Evolutionary conservation across 2,329 filamentous ascomycete species (phyloP), one percentile per base, ranked within the genome.

Genomic region (Westerdykella ornata): DNA sequence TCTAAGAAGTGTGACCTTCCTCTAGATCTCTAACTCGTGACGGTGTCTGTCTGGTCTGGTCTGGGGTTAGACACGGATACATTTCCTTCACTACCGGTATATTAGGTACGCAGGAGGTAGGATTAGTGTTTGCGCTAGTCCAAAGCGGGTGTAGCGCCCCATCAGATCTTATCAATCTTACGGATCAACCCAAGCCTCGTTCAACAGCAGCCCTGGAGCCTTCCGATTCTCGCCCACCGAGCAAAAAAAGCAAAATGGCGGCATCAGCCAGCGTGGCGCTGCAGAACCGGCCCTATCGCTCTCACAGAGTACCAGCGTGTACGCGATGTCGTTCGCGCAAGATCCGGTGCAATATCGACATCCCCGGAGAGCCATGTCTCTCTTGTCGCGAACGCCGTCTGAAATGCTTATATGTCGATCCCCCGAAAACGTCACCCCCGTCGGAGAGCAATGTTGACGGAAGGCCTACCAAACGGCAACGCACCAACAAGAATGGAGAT

Each of bases 221-320:
- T 26, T 26, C 22, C 12, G 22, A 26, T 26, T 11, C 8, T 9
- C 22, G 22, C 22, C 12, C 22, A 26, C 7, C 22, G 8, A 26
- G 22, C 22, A 26, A 26, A 26, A 26, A 26, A 26, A 26, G 22
- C 22, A 26, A 26, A 26, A 26, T 26, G 22, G 30, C 30, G 8
- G 30, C 30, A 33, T 33, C 30, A 14, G 52, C 54, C 33, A 45
- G 32, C 41, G 49, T 54, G 31, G 46, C 60, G 31, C 56, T 63
- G 33, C 62, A 63, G 41, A 60, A 54, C 43, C 54, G 68, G 42
- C 67, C 67, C 15, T 69, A 69, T 45, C 65, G 67, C 31, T 69
- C 66, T 18, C 66, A 69, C 50, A 65, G 65, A 46, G 59, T 68
- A 14, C 66, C 66, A n/a, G 67, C 67, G 28, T 69, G 66, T 48